These are phyloP conservation scores for Purpureocillium takamizusanense DNA, from an alignment of 2,329 filamentous ascomycete genomes.

Conservation along the genomic window DNA sequence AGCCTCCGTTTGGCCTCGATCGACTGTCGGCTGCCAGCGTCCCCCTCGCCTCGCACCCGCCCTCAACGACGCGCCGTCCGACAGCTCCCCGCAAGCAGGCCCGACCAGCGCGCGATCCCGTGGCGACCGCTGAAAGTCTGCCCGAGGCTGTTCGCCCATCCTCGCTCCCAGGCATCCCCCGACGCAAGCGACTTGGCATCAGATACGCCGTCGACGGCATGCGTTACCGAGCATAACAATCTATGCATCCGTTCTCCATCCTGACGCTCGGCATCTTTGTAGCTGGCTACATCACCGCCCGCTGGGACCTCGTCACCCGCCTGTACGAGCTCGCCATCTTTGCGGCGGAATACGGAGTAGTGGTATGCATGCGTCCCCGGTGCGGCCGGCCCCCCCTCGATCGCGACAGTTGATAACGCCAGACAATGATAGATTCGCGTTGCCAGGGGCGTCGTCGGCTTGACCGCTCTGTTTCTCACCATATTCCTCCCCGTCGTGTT, in stretches of 20 bases:
- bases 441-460: conserved; percentile 72
- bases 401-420: conserved; percentile 1
- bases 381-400: neutral
- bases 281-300: conserved; percentile 97
- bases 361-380: conserved; percentile 48
- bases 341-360: conserved; percentile 96
- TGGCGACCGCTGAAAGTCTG: too few species aligned
- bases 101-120: too few species aligned
- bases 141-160: neutral
- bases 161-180: neutral
- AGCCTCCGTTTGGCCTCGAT: too few species aligned
- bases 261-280: conserved; percentile 97
- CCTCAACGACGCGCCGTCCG: too few species aligned
- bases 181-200: neutral
- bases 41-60: too few species aligned
- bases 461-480: conserved; percentile 78
- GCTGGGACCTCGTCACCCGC: conserved; percentile 95
- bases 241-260: conserved; percentile 97
- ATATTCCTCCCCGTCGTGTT: conserved; percentile 77
- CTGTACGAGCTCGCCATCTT: conserved; percentile 96
- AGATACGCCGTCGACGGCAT: conserved; percentile 25
- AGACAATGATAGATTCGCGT: conserved; percentile 72
- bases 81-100: too few species aligned
- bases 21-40: too few species aligned
- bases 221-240: conserved; percentile 35